A percentile compares a stretch with the other conserved stretches of the same genome.
These are phyloP conservation scores for Syncephalastrum racemosum DNA, from an alignment of 371 early-diverging fungal genomes.

Conservation along the genomic window DNA sequence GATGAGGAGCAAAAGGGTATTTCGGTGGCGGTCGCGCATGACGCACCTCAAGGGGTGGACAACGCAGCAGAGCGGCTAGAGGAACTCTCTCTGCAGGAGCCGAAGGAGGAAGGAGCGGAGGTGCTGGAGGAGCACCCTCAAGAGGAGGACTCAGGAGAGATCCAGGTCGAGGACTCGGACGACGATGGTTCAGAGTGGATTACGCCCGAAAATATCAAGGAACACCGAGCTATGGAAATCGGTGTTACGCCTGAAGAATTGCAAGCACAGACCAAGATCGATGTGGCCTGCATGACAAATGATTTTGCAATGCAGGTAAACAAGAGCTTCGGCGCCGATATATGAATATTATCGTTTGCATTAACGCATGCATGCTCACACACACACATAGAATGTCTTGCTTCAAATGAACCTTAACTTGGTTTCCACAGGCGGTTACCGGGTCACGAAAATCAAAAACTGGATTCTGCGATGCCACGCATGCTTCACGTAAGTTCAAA, in stretches of 20 bases:
- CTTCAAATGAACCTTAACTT: constrained; percentile 90
- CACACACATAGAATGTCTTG: constrained; percentile 71
- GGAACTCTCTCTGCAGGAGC: constrained; percentile 8
- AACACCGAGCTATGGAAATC: constrained; percentile 59
- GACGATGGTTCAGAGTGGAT: constrained; percentile 70
- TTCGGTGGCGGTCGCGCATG: no score
- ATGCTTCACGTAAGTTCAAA: constrained; percentile 79
- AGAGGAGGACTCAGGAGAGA: constrained; percentile 1
- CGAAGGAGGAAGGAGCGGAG: constrained; percentile 10
- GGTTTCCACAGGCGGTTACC: constrained; percentile 82
- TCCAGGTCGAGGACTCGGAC: background rate
- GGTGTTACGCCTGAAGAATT: constrained; percentile 47
- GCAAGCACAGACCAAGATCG: constrained; percentile 44
- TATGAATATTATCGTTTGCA: background rate
- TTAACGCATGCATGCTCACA: constrained; percentile 7
- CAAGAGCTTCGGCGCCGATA: background rate
- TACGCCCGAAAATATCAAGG: constrained; percentile 84
- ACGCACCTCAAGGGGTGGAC: constrained; percentile 7
- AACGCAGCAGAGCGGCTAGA: constrained; percentile 18
- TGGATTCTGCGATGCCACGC: constrained; percentile 95
- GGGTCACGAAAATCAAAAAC: constrained; percentile 77
- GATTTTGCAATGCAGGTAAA: constrained; percentile 96
- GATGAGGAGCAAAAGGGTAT: constrained; percentile 13
- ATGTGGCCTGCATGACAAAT: constrained; percentile 88
- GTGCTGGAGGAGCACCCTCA: background rate